Conservation (phyloP, 2,329 filamentous ascomycete species). For the Hypoxylon sp. region DNA sequence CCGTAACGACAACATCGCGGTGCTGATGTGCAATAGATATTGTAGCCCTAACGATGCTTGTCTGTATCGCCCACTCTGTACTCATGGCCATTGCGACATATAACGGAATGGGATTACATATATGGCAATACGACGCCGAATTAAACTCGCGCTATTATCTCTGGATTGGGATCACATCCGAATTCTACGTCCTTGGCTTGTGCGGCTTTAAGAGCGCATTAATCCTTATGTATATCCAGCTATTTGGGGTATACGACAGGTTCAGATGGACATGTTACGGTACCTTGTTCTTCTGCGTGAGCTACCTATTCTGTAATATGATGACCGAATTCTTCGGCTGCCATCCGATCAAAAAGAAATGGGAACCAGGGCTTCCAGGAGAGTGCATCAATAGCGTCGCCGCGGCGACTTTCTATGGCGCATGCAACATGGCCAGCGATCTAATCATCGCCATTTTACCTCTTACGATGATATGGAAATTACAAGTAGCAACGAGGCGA, state of each 20-base stretch:
- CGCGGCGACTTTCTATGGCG: constrained; percentile 43
- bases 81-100: constrained; percentile 48
- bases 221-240: constrained; percentile 45
- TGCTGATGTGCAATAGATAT: constrained; percentile 36
- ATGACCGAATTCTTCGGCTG: constrained; percentile 54
- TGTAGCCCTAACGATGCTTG: constrained; percentile 41
- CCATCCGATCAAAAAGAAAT: constrained; percentile 48
- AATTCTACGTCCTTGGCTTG: constrained; percentile 45
- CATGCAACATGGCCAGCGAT: constrained; percentile 46
- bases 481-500: constrained; percentile 40
- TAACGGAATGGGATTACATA: constrained; percentile 49
- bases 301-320: constrained; percentile 72
- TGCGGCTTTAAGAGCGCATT: constrained; percentile 47
- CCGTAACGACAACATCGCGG: background rate
- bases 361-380: constrained; percentile 41
- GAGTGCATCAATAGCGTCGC: constrained; percentile 42
- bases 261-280: constrained; percentile 45
- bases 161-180: constrained; percentile 48
- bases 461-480: constrained; percentile 47
- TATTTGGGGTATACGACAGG: constrained; percentile 43
- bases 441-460: constrained; percentile 47
- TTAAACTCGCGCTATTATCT: constrained; percentile 47
- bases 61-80: constrained; percentile 42
- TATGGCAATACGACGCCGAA: constrained; percentile 46
- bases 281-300: constrained; percentile 60